Evolutionary conservation across 1,139 yeast species (phyloP), one percentile per base, ranked within the genome.

Genomic region (Candida albicans): DNA sequence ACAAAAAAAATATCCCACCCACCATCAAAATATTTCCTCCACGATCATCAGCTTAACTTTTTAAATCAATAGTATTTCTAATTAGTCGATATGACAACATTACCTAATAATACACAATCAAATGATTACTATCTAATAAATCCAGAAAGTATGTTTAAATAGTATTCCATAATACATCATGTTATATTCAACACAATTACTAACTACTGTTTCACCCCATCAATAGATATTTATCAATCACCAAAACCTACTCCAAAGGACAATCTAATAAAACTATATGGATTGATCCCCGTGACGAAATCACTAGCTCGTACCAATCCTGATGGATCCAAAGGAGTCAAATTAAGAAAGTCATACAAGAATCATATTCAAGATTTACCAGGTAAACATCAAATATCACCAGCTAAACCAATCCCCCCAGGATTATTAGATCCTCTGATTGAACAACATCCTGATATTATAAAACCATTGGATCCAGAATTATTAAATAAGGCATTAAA

Each of bases 321-420:
- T 2, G 95, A 85, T 54, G 96, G 96, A 0, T 78, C 93, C 1
- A 90, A 87, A 56, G 96, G 96, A 40, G 90, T 89, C 33, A 93
- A 93, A 66, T 75, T 93, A 44, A 77, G 99, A 55, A 93, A 93
- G 64, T 88, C 96, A 0, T 93, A 91, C 67, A 93, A 91, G 63
- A 90, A 90, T 53, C 98, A 91, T 59, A 86, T 93, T 13, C 75
- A 77, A 30, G 97, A 91, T 55, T 69, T 93, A 31, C 87, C 96
- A 0, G 97, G 97, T 1, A 84, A 83, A 57, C 88, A 84, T 54
- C 75, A 71, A 39, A 80, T 84, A 36, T 84, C 88, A 12, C 72
- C 70, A 1, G 74, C 73, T 35, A 70, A 80, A 57, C 76, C 85
- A 42, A 63, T 82, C 44, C 69, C 87, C 46, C 68, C 82, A 13